phyloP scores from a whole-genome alignment of 2,329 filamentous ascomycete species.

The Fusarium pseudocircinatum region DNA sequence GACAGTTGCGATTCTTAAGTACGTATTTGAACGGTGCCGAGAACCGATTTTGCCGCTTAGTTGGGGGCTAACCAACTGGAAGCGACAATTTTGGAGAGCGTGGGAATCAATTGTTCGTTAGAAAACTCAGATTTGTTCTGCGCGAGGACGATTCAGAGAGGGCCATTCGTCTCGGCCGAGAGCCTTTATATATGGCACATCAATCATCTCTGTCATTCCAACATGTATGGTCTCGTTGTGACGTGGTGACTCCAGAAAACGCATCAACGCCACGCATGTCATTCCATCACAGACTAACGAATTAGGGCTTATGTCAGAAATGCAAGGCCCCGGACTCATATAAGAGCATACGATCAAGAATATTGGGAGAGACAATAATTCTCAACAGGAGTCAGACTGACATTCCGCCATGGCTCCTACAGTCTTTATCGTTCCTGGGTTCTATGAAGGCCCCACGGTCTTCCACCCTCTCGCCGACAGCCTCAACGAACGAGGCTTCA shows the following conservation, averaged over 20 bases:
- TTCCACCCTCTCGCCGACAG: neutral
- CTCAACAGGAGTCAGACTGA: rapidly evolving
- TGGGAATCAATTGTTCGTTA: neutral
- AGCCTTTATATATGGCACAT: rapidly evolving
- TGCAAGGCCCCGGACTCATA: too few species aligned
- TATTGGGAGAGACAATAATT: rapidly evolving
- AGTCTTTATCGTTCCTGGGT: neutral
- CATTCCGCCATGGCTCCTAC: neutral
- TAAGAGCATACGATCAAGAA: neutral
- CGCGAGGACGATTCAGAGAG: too few species aligned
- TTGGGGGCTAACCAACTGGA: neutral
- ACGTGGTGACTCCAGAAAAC: too few species aligned
- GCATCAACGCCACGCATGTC: neutral
- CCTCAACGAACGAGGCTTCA: neutral
- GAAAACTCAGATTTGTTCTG: rapidly evolving
- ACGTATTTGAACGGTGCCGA: neutral
- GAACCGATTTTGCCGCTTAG: neutral
- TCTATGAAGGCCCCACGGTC: neutral
- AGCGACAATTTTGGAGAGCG: neutral
- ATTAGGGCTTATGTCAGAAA: neutral
- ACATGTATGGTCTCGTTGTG: rapidly evolving
- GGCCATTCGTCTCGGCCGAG: neutral
- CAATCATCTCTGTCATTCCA: neutral
- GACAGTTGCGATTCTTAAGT: neutral
- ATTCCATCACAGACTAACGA: neutral